A percentile compares a stretch with the other conserved stretches of the same genome.
phyloP scores from a whole-genome alignment of 352 stramenopile genomes.

The Phytophthora pinifolia region DNA sequence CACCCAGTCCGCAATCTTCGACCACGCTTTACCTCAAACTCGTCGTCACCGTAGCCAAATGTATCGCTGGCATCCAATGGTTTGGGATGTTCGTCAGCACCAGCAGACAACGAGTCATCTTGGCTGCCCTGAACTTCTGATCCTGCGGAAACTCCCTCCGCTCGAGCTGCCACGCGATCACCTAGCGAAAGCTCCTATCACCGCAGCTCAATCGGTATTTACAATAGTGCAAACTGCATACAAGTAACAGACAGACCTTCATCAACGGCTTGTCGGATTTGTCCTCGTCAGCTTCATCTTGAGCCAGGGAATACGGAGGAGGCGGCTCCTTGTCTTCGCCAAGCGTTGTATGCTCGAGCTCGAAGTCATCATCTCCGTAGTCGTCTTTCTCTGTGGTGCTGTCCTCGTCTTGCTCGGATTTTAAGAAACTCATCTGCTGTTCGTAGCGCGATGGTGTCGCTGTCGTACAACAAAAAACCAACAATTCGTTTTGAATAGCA shows the following conservation, averaged over 20 bases:
- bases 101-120: slow-evolving; percentile 2
- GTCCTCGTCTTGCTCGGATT: slow-evolving; percentile 24
- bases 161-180: slow-evolving; percentile 1
- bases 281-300: not conserved
- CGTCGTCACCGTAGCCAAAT: slow-evolving; percentile 79
- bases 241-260: slow-evolving; percentile 27
- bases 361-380: slow-evolving; percentile 65
- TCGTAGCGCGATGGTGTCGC: slow-evolving; percentile 44
- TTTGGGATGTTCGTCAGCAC: slow-evolving; percentile 1
- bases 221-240: not conserved
- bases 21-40: slow-evolving; percentile 51
- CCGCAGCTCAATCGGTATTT: not conserved
- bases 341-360: slow-evolving; percentile 55
- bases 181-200: slow-evolving; percentile 9
- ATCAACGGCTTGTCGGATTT: slow-evolving; percentile 27
- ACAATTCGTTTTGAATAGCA: not conserved
- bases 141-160: not conserved
- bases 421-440: slow-evolving; percentile 22
- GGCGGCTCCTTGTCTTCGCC: slow-evolving; percentile 6
- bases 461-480: slow-evolving; percentile 2
- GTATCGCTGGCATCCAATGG: slow-evolving; percentile 29
- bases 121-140: not conserved
- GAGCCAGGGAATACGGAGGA: slow-evolving; percentile 5
- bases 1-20: not conserved
- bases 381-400: slow-evolving; percentile 35